A percentile compares a stretch with the other conserved stretches of the same genome.
These are phyloP conservation scores for Cyclostephanos invisitatus DNA, from an alignment of 108 stramenopile species.

Conservation along the genomic window DNA sequence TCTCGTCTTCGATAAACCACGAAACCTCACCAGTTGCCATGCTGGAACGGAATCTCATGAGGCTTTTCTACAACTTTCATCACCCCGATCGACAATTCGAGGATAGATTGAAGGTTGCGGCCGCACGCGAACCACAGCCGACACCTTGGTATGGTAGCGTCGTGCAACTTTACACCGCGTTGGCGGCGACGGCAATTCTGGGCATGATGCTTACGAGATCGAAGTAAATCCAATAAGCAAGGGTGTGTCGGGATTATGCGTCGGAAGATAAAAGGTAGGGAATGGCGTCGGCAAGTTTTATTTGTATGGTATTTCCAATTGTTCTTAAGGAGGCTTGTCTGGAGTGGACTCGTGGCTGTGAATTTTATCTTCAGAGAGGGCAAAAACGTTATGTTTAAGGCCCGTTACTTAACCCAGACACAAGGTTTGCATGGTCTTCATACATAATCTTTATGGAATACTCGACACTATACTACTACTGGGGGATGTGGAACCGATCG, in stretches of 20 bases:
- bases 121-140: slow-evolving; percentile 2
- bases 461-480: not conserved
- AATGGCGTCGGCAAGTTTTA: not conserved
- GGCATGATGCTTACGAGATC: slow-evolving; percentile 32
- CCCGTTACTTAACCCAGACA: too few relatives aligned
- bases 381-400: too few relatives aligned
- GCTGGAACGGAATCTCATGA: slow-evolving; percentile 92
- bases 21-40: slow-evolving; percentile 62
- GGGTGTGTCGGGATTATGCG: too few relatives aligned
- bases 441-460: too few relatives aligned
- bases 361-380: too few relatives aligned
- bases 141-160: slow-evolving; percentile 44
- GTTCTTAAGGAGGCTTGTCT: too few relatives aligned
- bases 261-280: too few relatives aligned
- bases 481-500: slow-evolving; percentile 46
- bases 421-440: too few relatives aligned
- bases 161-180: slow-evolving; percentile 70
- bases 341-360: too few relatives aligned
- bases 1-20: too few relatives aligned
- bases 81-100: slow-evolving; percentile 53
- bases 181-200: slow-evolving; percentile 62
- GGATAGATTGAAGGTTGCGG: slow-evolving; percentile 22
- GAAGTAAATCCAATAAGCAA: slow-evolving; percentile 9
- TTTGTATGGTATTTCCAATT: too few relatives aligned
- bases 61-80: slow-evolving; percentile 92